Base-by-base conservation (phyloP, 1,284 basidiomycete species). In the Ustilago tritici region DNA sequence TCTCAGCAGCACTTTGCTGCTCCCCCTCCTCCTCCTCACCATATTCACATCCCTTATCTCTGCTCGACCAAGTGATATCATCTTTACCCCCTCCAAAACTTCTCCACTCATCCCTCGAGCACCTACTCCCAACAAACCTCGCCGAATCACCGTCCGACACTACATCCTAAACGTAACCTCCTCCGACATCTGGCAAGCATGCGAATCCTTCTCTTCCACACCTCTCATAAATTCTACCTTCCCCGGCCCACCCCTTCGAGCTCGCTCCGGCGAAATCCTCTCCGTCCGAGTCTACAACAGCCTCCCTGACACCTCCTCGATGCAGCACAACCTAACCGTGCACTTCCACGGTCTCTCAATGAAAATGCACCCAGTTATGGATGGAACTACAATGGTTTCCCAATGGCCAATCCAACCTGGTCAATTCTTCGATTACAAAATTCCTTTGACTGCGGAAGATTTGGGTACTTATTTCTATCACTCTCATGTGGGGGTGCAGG, bases 331-430 rank as follows among this genome's bases (percentile, higher is more conserved):
- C 49, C 46, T 78, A 1, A 85, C 83, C 2, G 65, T 79, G 52
- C 81, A 82, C 43, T 80, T 76, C 54, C 81, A 82, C 64, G 82
- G 80, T 1, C 50, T 82, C 2, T 40, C 35, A 9, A 81, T 83
- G 72, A 35, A 40, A 7, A 68, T 76, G 40, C 78, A 76, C n/a
- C 82, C 83, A 0, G 70, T 70, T 3, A 72, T 79, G 65, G 83
- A 85, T 36, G 83, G 83, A 2, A 81, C 78, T 0, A 60, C 60
- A 10, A 70, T 82, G 57, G 38, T 82, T 17, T 65, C 67, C 2
- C 83, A 85, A 56, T 84, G 79, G 73, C 81, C 81, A 1, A 74
- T 82, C 32, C 36, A 40, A 2, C 71, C 79, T 0, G 69, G 70
- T 6, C 2, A 61, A 2, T 81, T 35, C 43, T 80, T 82, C 58